Evolutionary conservation across 306 rosid species (phyloP), one percentile per base, ranked within the genome.

Genomic region (Rosa multiflora): DNA sequence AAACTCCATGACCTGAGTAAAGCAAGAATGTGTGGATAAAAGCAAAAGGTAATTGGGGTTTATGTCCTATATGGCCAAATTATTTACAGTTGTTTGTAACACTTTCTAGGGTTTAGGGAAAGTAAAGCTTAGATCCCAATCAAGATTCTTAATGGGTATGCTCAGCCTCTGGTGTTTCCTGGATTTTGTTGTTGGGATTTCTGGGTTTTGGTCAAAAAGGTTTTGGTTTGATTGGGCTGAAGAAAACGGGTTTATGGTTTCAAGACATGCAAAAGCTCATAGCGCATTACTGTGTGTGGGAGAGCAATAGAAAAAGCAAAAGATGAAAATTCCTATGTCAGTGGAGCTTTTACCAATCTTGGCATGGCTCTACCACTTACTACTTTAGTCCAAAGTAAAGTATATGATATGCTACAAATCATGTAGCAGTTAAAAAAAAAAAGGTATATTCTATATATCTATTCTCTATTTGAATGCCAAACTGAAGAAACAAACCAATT

Each of bases 181-280:
- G 85, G 78, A 49, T 77, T 81, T 75, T 80, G 61, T 55, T 81
- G 81, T n/a, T 63, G 56, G 17, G 81, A 76, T 70, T 59, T 63
- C 66, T 76, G 84, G 83, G 70, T 80, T 63, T 37, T 82, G 77
- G 90, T 86, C 70, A 83, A 85, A 86, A 85, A 76, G 70, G 79
- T 82, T 73, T 69, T 67, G 43, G 10, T 78, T 81, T 79, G 85
- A 72, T 67, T 76, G 85, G 72, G 81, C 13, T 73, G 69, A 74
- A 66, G 63, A 82, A 82, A 76, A 64, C 58, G 76, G 87, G 52
- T 86, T 86, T 81, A 67, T 74, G 80, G 78, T 74, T 85, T 91
- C 92, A 88, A 92, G 90, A 86, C 90, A 90, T 90, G 92, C 88
- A 85, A 85, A 88, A 84, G 83, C 81, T 74, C 74, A 79, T 61